Percentiles rank a stretch among this genome's conserved stretches.
Evolutionary conservation across 1,284 basidiomycete genomes (phyloP).

Genomic region (Mycena citricolor): DNA sequence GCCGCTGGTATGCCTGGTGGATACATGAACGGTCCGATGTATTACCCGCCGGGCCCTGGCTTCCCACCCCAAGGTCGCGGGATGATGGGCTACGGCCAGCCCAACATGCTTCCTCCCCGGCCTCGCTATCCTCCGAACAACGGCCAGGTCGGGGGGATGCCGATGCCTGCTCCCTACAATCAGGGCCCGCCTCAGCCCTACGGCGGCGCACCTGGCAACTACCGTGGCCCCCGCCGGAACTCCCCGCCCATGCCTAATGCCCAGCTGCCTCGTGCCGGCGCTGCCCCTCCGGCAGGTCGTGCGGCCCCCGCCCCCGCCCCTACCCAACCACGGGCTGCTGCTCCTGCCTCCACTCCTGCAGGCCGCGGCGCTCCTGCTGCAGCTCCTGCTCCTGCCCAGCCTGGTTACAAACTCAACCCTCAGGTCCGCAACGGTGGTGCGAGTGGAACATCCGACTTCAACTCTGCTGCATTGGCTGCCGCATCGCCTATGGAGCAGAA

Average conservation of each 20-base stretch:
- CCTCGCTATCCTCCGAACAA: slow-evolving; percentile 74
- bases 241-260: slow-evolving; percentile 62
- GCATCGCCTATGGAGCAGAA: slow-evolving; percentile 90
- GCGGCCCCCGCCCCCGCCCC: slow-evolving; percentile 47
- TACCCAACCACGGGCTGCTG: slow-evolving; percentile 46
- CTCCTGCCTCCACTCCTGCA: slow-evolving; percentile 49
- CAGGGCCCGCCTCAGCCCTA: slow-evolving; percentile 70
- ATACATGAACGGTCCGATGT: slow-evolving; percentile 84
- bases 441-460: slow-evolving; percentile 47
- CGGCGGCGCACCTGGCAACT: slow-evolving; percentile 63
- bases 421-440: slow-evolving; percentile 41
- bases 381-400: slow-evolving; percentile 36
- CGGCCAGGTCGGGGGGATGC: slow-evolving; percentile 76
- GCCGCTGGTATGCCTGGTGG: slow-evolving; percentile 81
- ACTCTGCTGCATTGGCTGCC: slow-evolving; percentile 62
- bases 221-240: slow-evolving; percentile 54
- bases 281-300: slow-evolving; percentile 51
- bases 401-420: slow-evolving; percentile 42
- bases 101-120: slow-evolving; percentile 85
- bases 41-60: slow-evolving; percentile 84
- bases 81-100: slow-evolving; percentile 82
- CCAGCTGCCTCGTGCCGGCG: slow-evolving; percentile 57
- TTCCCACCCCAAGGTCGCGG: slow-evolving; percentile 82
- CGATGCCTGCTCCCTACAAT: slow-evolving; percentile 67
- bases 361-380: slow-evolving; percentile 45